phyloP scores from a whole-genome alignment of 768 basidiomycete species.

The Lactarius psammicola region DNA sequence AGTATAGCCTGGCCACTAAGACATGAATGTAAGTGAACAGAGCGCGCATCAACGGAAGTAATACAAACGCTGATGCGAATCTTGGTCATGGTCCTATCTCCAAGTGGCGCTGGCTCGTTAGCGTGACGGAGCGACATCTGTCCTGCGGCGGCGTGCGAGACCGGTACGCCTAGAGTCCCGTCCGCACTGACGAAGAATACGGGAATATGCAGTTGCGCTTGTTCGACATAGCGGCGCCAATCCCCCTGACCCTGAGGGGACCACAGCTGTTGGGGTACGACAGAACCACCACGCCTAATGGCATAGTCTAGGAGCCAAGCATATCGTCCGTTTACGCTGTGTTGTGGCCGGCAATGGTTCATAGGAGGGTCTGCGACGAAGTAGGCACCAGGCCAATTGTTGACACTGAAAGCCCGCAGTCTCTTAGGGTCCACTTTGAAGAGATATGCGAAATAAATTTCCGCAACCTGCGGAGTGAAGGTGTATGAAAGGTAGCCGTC shows the following conservation, averaged over 20 bases:
- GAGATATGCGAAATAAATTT: conserved; percentile 10
- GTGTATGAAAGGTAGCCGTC: conserved; percentile 10
- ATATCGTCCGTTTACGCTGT: neutral
- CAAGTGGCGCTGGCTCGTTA: conserved; percentile 11
- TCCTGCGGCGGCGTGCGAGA: conserved; percentile 16
- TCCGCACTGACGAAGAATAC: conserved; percentile 16
- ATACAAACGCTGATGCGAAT: conserved; percentile 18
- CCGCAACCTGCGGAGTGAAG: conserved; percentile 11
- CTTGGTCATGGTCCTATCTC: conserved; percentile 12
- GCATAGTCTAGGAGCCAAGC: conserved; percentile 20
- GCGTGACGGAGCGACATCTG: conserved; percentile 9
- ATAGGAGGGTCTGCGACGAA: conserved; percentile 1
- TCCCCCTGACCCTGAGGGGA: conserved; percentile 18
- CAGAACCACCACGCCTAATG: conserved; percentile 8
- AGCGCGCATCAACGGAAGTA: neutral
- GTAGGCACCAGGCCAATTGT: neutral
- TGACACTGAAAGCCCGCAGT: neutral
- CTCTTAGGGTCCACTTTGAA: neutral
- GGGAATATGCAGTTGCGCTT: conserved; percentile 16
- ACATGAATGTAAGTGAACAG: conserved; percentile 1
- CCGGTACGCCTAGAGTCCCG: conserved; percentile 17
- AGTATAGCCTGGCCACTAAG: conserved; percentile 23
- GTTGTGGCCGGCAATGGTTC: neutral
- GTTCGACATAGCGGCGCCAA: conserved; percentile 20
- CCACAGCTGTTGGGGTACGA: conserved; percentile 27